Evolutionary conservation across 768 basidiomycete genomes (phyloP).

Genomic region (Xerocomus spinulosus): DNA sequence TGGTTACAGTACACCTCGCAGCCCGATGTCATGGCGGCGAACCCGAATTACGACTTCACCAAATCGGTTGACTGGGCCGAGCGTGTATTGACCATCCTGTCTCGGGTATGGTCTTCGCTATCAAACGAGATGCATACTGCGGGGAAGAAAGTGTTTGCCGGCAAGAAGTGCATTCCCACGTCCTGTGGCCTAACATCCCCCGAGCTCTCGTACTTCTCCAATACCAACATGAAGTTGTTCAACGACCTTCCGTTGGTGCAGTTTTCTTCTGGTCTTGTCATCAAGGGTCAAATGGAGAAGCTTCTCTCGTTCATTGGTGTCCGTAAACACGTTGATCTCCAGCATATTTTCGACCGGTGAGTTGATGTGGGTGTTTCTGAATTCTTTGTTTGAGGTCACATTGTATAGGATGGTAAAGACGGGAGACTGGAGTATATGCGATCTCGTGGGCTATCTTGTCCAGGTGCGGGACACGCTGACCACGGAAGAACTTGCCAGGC

Average conservation of each 20-base stretch:
- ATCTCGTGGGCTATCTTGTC: constrained; percentile 84
- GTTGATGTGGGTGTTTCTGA: constrained; percentile 9
- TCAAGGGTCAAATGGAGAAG: constrained; percentile 73
- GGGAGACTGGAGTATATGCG: constrained; percentile 83
- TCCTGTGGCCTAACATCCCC: constrained; percentile 65
- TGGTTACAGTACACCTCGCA: constrained; percentile 71
- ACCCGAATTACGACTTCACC: constrained; percentile 57
- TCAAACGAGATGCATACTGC: constrained; percentile 41
- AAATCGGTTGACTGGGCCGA: constrained; percentile 74
- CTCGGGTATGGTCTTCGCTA: constrained; percentile 70
- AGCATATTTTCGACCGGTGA: constrained; percentile 86
- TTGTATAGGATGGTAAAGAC: constrained; percentile 76
- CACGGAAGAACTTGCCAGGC: constrained; percentile 50
- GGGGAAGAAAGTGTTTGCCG: constrained; percentile 38
- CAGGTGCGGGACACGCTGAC: constrained; percentile 65
- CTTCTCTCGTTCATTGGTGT: constrained; percentile 73
- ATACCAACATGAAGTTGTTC: constrained; percentile 69
- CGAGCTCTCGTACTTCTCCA: constrained; percentile 75
- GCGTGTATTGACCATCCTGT: constrained; percentile 60
- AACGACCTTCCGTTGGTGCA: constrained; percentile 80
- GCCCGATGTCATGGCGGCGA: constrained; percentile 36
- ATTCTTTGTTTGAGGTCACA: not conserved
- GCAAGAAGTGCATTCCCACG: constrained; percentile 48
- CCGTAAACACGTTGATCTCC: constrained; percentile 86
- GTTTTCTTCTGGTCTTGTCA: constrained; percentile 54